phyloP scores from a whole-genome alignment of 2,329 filamentous ascomycete species.

The Mariannaea sp. region DNA sequence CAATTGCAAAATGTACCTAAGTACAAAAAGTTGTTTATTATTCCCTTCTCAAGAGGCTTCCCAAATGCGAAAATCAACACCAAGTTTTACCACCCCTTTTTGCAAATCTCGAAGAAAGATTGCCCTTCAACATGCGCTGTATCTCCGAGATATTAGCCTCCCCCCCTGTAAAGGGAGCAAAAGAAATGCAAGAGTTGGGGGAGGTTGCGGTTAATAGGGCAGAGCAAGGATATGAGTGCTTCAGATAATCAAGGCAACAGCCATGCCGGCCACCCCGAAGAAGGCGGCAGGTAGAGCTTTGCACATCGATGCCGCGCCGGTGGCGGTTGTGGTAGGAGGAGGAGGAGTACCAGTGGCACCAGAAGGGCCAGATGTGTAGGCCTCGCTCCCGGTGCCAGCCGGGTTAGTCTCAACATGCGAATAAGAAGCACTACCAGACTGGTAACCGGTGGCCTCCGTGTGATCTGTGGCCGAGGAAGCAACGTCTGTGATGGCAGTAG shows the following conservation, averaged over 20 bases:
- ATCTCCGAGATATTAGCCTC: constrained; percentile 13
- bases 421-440: constrained; percentile 20
- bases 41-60: constrained; percentile 23
- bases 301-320: constrained; percentile 38
- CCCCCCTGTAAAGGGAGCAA: background rate
- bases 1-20: constrained; percentile 33
- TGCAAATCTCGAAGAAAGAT: constrained; percentile 21
- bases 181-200: constrained; percentile 2
- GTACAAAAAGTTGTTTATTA: constrained; percentile 36
- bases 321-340: constrained; percentile 38
- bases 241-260: constrained; percentile 37
- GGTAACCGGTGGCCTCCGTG: constrained; percentile 24
- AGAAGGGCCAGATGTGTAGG: constrained; percentile 23
- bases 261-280: constrained; percentile 36
- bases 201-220: background rate
- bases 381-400: constrained; percentile 26
- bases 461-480: constrained; percentile 26
- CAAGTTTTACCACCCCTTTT: constrained; percentile 25
- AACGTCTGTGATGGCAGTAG: constrained; percentile 27
- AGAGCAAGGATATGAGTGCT: constrained; percentile 6
- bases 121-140: constrained; percentile 14
- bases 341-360: constrained; percentile 35
- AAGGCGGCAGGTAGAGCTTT: constrained; percentile 28
- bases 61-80: constrained; percentile 32
- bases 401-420: constrained; percentile 18